Conservation (phyloP, 108 stramenopile genomes). For the Skeletonema menzelii region DNA sequence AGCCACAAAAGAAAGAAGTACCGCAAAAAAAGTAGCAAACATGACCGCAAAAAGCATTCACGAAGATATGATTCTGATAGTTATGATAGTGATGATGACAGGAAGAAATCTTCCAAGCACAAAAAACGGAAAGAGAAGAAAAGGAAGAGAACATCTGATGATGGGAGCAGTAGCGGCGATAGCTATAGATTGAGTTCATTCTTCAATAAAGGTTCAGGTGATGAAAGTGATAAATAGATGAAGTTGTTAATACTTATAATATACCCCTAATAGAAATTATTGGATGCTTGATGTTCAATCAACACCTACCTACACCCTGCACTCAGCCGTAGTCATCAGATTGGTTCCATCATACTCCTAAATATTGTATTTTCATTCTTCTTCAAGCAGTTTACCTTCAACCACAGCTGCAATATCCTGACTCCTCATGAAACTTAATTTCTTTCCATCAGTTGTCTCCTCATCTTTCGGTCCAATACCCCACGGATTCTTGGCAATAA, state of each 20-base stretch:
- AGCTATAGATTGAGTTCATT: constrained; percentile 71
- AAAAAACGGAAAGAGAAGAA: constrained; percentile 41
- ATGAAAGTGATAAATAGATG: constrained; percentile 27
- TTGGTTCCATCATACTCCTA: too few relatives aligned
- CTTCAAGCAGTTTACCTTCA: constrained; percentile 54
- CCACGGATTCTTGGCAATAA: constrained; percentile 91
- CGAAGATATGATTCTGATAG: constrained; percentile 27
- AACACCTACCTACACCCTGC: not conserved
- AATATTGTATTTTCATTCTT: not conserved
- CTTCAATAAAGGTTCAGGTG: constrained; percentile 61
- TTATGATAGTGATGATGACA: constrained; percentile 47
- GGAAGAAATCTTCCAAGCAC: constrained; percentile 45
- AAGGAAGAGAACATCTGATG: constrained; percentile 28
- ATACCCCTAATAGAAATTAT: not conserved
- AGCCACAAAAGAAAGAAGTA: constrained; percentile 45
- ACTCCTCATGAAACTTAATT: constrained; percentile 79
- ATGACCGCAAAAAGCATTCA: constrained; percentile 41
- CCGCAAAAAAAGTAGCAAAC: constrained; percentile 41
- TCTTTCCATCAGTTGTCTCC: constrained; percentile 84
- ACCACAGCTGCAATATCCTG: constrained; percentile 84
- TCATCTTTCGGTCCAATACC: constrained; percentile 93
- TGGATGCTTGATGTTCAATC: not conserved
- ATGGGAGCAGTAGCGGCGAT: constrained; percentile 57
- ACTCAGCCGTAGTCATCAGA: not conserved
- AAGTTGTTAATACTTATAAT: not conserved